Evolutionary conservation across 2,329 filamentous ascomycete genomes (phyloP).

Genomic region (Exophiala spinifera): DNA sequence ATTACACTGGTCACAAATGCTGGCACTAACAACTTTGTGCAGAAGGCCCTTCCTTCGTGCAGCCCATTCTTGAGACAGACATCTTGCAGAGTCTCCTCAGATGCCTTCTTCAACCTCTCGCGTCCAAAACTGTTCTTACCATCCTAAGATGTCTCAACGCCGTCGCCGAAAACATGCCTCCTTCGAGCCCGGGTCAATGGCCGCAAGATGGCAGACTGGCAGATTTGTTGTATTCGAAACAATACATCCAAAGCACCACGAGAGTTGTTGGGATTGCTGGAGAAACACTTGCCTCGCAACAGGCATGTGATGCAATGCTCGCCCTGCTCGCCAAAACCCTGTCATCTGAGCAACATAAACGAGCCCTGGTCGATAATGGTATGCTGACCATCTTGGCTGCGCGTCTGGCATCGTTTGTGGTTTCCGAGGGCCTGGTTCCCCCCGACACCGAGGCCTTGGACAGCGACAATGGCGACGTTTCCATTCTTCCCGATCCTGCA

Average conservation of each 20-base stretch:
- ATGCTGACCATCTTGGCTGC: constrained; percentile 75
- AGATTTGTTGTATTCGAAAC: constrained; percentile 61
- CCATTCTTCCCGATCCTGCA: constrained; percentile 61
- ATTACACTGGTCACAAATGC: constrained; percentile 24
- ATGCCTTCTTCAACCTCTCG: constrained; percentile 65
- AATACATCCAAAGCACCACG: constrained; percentile 61
- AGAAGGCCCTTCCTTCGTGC: constrained; percentile 79
- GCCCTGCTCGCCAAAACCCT: constrained; percentile 62
- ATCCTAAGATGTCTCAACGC: constrained; percentile 72
- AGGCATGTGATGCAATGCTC: constrained; percentile 34
- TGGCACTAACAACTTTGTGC: constrained; percentile 28
- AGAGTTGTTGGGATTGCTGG: constrained; percentile 56
- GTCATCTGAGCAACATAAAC: constrained; percentile 66
- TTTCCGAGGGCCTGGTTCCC: constrained; percentile 63
- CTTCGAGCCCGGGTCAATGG: constrained; percentile 53
- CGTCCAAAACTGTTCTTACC: constrained; percentile 63
- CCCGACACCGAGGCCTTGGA: constrained; percentile 59
- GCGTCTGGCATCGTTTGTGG: constrained; percentile 68
- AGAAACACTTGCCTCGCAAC: constrained; percentile 43
- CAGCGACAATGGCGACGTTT: constrained; percentile 53
- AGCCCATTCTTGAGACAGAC: constrained; percentile 66
- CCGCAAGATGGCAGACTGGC: constrained; percentile 54
- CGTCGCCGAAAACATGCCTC: constrained; percentile 62
- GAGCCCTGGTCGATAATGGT: constrained; percentile 66
- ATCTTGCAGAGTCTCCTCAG: constrained; percentile 67